Evolutionary conservation across 2,329 filamentous ascomycete genomes (phyloP).

Genomic region (Aspergillaceae sp.): DNA sequence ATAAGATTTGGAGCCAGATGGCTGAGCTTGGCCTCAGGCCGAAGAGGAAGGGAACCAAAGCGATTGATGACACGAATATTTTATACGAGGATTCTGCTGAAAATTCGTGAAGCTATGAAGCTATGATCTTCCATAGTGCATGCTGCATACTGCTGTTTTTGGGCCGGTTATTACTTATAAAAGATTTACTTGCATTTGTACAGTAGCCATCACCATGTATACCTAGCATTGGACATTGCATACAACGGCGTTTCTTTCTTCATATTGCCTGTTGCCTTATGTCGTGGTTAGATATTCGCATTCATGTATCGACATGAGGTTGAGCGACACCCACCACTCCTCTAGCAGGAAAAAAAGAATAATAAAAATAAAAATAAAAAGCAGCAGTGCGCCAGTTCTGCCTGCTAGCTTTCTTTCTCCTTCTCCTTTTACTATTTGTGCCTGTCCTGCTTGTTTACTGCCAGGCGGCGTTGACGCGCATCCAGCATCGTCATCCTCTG

Average conservation of each 20-base stretch:
- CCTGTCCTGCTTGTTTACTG: too few relatives aligned
- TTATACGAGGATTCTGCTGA: slow-evolving; percentile 16
- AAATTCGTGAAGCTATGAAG: background rate
- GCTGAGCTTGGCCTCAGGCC: slow-evolving; percentile 47
- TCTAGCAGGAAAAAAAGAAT: too few relatives aligned
- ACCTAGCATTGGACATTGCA: background rate
- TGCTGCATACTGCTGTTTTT: too few relatives aligned
- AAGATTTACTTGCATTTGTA: background rate
- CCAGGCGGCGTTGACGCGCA: background rate
- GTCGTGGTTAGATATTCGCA: background rate
- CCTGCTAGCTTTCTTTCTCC: too few relatives aligned
- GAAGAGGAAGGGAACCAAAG: slow-evolving; percentile 37
- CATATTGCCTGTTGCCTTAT: background rate
- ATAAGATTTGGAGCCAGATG: slow-evolving; percentile 39
- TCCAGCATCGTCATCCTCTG: background rate
- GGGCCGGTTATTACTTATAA: background rate
- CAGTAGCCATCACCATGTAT: background rate
- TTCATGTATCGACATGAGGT: too few relatives aligned
- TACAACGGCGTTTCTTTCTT: background rate
- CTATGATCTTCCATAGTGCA: background rate
- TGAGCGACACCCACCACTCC: too few relatives aligned
- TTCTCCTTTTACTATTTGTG: too few relatives aligned
- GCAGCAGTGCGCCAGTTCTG: too few relatives aligned
- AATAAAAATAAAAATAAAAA: too few relatives aligned
- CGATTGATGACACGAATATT: slow-evolving; percentile 16